Evolutionary conservation across 495 filamentous ascomycete genomes (phyloP).

Genomic region (Rostrohypoxylon terebratum): DNA sequence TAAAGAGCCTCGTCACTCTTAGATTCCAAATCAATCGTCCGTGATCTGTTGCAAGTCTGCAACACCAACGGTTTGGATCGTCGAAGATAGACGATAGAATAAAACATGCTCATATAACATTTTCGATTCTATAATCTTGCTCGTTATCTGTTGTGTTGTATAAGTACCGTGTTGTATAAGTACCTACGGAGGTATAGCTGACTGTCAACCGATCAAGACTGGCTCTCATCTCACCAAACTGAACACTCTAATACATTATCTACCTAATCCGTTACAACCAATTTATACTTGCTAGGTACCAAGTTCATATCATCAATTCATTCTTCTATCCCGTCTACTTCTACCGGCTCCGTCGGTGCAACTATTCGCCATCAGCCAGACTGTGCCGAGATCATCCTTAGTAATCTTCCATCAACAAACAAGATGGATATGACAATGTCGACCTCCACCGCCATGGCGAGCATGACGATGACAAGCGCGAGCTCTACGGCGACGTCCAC

Average conservation of each 20-base stretch:
- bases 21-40: background rate
- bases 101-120: slow-evolving; percentile 6
- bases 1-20: too few relatives aligned
- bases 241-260: background rate
- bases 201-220: background rate
- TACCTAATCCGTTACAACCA: background rate
- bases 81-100: background rate
- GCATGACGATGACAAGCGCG: slow-evolving; percentile 38
- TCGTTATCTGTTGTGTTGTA: background rate
- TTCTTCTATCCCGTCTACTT: background rate
- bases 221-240: background rate
- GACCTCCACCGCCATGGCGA: slow-evolving; percentile 22
- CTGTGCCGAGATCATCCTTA: background rate
- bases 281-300: background rate
- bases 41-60: slow-evolving; percentile 2
- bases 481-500: slow-evolving; percentile 35
- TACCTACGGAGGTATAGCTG: background rate
- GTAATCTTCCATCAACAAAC: background rate
- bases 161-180: background rate
- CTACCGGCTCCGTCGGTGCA: background rate
- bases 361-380: background rate
- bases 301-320: background rate
- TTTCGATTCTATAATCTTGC: background rate
- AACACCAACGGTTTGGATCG: slow-evolving; percentile 5
- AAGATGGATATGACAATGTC: slow-evolving; percentile 40